A percentile compares a stretch with the other conserved stretches of the same genome.
phyloP scores from a whole-genome alignment of 1,284 basidiomycete genomes.

The Naganishia cerealis region DNA sequence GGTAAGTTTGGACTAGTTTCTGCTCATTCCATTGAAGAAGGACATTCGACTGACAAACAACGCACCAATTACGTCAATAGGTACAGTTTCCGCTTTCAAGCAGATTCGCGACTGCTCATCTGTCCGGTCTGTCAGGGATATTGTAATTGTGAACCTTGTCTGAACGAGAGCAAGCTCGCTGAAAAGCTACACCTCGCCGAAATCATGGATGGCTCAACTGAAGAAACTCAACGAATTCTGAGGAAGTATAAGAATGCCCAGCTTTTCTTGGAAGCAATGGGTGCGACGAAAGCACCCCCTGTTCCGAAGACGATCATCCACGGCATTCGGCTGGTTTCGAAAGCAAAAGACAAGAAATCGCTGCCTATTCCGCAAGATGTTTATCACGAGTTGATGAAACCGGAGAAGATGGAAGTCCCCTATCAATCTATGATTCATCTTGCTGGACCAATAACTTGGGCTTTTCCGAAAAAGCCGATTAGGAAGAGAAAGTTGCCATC shows the following conservation, averaged over 20 bases:
- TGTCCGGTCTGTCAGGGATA: slow-evolving; percentile 48
- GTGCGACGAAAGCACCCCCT: slow-evolving; percentile 29
- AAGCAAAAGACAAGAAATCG: slow-evolving; percentile 28
- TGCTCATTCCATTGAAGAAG: background rate
- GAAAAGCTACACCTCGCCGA: slow-evolving; percentile 38
- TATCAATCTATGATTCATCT: slow-evolving; percentile 43
- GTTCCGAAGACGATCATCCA: slow-evolving; percentile 25
- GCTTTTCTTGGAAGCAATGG: slow-evolving; percentile 32
- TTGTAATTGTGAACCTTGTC: slow-evolving; percentile 48
- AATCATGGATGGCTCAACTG: slow-evolving; percentile 6
- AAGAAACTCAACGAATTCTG: slow-evolving; percentile 24
- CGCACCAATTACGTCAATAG: slow-evolving; percentile 33
- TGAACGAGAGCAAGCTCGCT: slow-evolving; percentile 43
- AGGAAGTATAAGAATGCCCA: slow-evolving; percentile 28
- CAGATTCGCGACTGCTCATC: slow-evolving; percentile 46
- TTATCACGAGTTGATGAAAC: slow-evolving; percentile 36
- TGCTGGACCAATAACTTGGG: slow-evolving; percentile 39
- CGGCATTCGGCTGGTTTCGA: slow-evolving; percentile 27
- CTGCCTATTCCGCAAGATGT: slow-evolving; percentile 31
- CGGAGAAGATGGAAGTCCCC: slow-evolving; percentile 36
- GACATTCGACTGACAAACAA: background rate
- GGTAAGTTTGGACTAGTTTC: slow-evolving; percentile 37
- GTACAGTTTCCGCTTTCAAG: slow-evolving; percentile 50
- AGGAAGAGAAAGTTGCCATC: slow-evolving; percentile 16
- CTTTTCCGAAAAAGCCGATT: slow-evolving; percentile 7